These are phyloP conservation scores for Rhodosporidiobolus odoratus DNA, from an alignment of 768 basidiomycete genomes.

Conservation along the genomic window DNA sequence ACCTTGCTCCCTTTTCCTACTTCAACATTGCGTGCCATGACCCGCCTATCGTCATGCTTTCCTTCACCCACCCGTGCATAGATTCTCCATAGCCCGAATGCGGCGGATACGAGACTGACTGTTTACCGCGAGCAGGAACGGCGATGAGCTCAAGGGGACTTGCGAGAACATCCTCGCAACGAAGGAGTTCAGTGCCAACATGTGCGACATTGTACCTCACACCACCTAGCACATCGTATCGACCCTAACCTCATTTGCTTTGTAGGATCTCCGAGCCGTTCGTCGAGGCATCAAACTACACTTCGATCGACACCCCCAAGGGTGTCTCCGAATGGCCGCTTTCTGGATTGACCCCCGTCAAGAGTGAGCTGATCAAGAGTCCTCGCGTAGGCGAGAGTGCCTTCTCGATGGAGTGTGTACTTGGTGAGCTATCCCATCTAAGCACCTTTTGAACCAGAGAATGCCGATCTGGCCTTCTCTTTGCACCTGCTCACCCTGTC, in stretches of 20 bases:
- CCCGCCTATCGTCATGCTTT: constrained; percentile 63
- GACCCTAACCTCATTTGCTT: neutral
- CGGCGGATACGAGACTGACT: too few relatives aligned
- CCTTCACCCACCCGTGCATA: constrained; percentile 49
- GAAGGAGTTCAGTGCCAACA: constrained; percentile 65
- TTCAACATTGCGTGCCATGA: constrained; percentile 51
- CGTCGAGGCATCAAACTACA: constrained; percentile 49
- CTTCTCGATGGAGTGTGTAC: constrained; percentile 48
- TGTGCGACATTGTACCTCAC: constrained; percentile 40
- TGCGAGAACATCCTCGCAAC: constrained; percentile 61
- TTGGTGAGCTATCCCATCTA: constrained; percentile 36
- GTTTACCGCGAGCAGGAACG: constrained; percentile 47
- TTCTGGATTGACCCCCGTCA: constrained; percentile 36
- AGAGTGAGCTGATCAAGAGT: constrained; percentile 43
- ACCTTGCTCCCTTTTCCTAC: constrained; percentile 66
- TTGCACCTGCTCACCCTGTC: neutral
- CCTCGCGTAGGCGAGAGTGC: constrained; percentile 48
- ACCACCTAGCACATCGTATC: neutral
- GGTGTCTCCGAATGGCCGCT: constrained; percentile 47
- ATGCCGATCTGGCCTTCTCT: too few relatives aligned
- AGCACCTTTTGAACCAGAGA: neutral
- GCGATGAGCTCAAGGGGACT: constrained; percentile 55
- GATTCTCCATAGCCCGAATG: neutral
- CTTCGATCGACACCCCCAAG: constrained; percentile 45
- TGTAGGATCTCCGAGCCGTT: constrained; percentile 58